Evolutionary conservation across 352 stramenopile genomes (phyloP).

Genomic region (Globisporangium parvum): DNA sequence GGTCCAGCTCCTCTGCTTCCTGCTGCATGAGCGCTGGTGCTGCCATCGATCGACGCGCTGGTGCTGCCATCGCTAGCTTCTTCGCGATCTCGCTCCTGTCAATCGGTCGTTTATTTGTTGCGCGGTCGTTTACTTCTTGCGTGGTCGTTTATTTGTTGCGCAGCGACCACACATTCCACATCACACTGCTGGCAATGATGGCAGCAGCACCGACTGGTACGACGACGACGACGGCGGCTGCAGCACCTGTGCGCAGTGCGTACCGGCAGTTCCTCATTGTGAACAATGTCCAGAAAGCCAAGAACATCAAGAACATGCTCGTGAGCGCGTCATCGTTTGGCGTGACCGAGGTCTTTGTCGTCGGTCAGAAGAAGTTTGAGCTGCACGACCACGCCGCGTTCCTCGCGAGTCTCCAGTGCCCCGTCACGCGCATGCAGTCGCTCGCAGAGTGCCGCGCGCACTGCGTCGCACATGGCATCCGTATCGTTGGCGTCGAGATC

Average conservation of each 20-base stretch:
- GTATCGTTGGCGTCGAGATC: constrained; percentile 93
- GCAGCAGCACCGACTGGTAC: neutral
- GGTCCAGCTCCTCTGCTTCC: neutral
- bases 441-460: constrained; percentile 74
- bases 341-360: constrained; percentile 77
- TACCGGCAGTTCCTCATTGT: constrained; percentile 77
- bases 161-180: neutral
- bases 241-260: neutral
- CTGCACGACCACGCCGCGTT: constrained; percentile 46
- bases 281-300: constrained; percentile 91
- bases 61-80: neutral
- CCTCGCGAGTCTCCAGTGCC: constrained; percentile 34
- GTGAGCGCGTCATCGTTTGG: constrained; percentile 82
- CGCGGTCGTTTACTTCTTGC: neutral
- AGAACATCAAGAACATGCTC: constrained; percentile 87
- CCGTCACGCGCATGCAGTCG: constrained; percentile 65
- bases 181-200: neutral
- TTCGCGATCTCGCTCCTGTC: neutral
- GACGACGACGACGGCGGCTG: neutral
- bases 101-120: neutral
- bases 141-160: neutral
- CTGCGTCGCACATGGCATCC: constrained; percentile 55
- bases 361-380: constrained; percentile 84
- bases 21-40: neutral
- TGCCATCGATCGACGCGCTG: neutral